Evolutionary conservation across 805 yeast species (phyloP), one percentile per base, ranked within the genome.

Genomic region (Kodamaea restingae): DNA sequence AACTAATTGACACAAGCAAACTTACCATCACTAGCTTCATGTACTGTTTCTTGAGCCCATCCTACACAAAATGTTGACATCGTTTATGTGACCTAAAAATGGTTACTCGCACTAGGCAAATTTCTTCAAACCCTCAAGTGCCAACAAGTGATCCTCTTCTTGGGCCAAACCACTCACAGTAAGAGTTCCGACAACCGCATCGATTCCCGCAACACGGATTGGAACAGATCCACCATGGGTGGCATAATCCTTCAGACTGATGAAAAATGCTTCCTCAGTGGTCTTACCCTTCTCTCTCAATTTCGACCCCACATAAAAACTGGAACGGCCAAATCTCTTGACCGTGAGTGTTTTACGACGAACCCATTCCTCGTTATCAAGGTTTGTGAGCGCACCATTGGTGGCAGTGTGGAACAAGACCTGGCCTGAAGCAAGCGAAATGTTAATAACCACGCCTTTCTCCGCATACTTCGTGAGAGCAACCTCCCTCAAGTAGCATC

Each of bases 181-280:
- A 32, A 78, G 56, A 1, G 75, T 67, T 7, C 74, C 83, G 15
- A 73, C 52, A 10, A 71, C 60, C 11, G 54, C 49, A 35, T 59
- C 69, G 31, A 58, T 52, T 18, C 60, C 58, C 15, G 54, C 52
- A 14, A 72, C 47, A 42, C 63, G 64, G 22, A 77, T 56, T 8
- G 81, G 81, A 36, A 77, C 67, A 24, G 74, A 69, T 39, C 84
- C 84, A 17, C 84, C 84, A 46, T 75, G 79, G 21, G 65, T 55
- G 7, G 79, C 78, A 47, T 65, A 76, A 9, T 71, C 75, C 14
- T 47, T 48, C 7, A 69, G 58, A 20, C 69, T 65, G 14, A 75
- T 56, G 39, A 63, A 68, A 29, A 57, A 55, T 3, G 63, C 67
- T 22, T 56, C 58, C 30, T 67, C 73, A 2, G 67, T 39, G 6